These are phyloP conservation scores for Arachnopeziza araneosa DNA, from an alignment of 2,329 filamentous ascomycete species.

Conservation along the genomic window DNA sequence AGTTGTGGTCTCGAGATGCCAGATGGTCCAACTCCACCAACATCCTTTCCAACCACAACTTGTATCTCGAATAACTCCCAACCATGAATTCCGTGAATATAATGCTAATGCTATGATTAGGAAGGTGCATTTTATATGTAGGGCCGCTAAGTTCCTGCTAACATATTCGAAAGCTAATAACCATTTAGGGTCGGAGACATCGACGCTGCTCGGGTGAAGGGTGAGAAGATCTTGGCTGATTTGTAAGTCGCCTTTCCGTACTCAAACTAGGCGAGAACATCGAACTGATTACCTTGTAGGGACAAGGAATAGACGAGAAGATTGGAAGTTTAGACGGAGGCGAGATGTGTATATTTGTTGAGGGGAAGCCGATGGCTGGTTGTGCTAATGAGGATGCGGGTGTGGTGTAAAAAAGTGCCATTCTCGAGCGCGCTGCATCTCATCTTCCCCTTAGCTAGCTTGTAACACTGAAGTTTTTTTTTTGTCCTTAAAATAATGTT, in stretches of 20 bases:
- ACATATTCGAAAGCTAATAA: not conserved
- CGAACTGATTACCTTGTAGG: not conserved
- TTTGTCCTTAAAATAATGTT: not conserved
- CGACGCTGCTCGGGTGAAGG: slow-evolving; percentile 87
- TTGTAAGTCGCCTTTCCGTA: slow-evolving; percentile 37
- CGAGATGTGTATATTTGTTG: not conserved
- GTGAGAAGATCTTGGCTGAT: slow-evolving; percentile 99
- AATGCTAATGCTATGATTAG: no score
- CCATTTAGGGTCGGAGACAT: slow-evolving; percentile 70
- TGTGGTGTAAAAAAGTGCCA: not conserved
- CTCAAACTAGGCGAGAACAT: not conserved
- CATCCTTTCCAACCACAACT: no score
- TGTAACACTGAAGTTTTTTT: slow-evolving; percentile 1
- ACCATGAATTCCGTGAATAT: no score
- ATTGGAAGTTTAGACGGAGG: not conserved
- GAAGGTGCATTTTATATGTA: slow-evolving; percentile 50
- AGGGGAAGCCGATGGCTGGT: not conserved
- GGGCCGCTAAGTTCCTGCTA: no score
- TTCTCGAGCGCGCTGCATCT: not conserved
- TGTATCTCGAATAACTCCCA: no score
- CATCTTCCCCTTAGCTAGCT: not conserved
- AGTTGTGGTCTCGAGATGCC: no score
- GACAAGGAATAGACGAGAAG: not conserved
- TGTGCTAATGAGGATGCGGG: not conserved
- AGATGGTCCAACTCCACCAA: no score